Base-by-base conservation (phyloP, 345 rosid genomes). In the Brassica napus region DNA sequence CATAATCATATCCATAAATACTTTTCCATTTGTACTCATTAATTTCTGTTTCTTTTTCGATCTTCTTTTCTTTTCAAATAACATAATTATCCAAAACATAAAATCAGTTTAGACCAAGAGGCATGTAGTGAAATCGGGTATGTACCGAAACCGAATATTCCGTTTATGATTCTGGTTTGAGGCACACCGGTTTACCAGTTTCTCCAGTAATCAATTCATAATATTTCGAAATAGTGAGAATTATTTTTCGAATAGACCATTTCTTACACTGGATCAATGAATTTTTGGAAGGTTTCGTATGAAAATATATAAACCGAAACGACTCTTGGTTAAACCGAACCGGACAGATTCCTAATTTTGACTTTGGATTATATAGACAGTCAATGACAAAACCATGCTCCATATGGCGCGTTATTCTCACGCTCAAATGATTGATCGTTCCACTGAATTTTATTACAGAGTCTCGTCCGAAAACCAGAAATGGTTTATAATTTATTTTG, bases 1-100 rank as follows among this genome's bases (percentile, higher is more conserved):
- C 71, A 77, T 21, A 71, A 77, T 77, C 76, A 61, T 39, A 32
- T 31, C 31, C 73, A 6, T 42, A 72, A 66, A 58, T 16, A 30
- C 8, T 9, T 21, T 66, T 18, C 18, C 73, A 57, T 65, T 66
- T 42, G 1, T 65, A 7, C 1, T 23, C 35, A 5, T 23, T 9
- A 30, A 14, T 30, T 57, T 8, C 1, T 14, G 55, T 1, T 58
- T 4, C 55, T 49, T 49, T 7, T 32, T 1, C 31, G 5, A 30
- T 18, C 8, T 60, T 69, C 6, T 60, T 77, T 65, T 37, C 49
- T 54, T 61, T 23, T 11, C 21, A 52, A 37, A 24, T 64, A 39
- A 68, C 18, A 58, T 74, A 11, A 65, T 66, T 4, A 65, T 65
- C 68, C 69, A 65, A 8, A 65, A 4, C 44, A 39, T 39, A 34